Base-by-base conservation (phyloP, 306 rosid genomes). In the Inga oerstediana region DNA sequence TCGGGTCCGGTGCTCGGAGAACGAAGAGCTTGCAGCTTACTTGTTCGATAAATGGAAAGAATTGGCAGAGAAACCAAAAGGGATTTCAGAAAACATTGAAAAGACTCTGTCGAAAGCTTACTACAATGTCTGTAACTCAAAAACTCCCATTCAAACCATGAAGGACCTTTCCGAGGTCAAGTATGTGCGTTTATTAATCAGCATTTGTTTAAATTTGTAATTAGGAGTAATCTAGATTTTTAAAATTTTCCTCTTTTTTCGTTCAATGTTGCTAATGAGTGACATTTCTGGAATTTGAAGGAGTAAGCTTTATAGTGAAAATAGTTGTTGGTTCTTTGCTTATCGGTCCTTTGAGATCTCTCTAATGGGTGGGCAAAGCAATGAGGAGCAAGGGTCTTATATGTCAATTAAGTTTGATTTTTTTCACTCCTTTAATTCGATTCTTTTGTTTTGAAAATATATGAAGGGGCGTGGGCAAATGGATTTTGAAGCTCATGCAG, bases 401-500 rank as follows among this genome's bases (percentile, higher is more conserved):
- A 24, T 72, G 9, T 32, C 41, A 39, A 64, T 81, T 49, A 32
- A 65, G 48, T 83, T 82, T 45, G n/a, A 34, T 74, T 83, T 34
- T 34, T 10, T 74, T 39, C 4, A 5, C 35, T 5, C 16, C 71
- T 73, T 72, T 83, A 49, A 77, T 78, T 68, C 16, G 84, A 3
- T 72, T 78, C 32, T 71, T 58, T 81, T 83, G 45, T 64, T 79
- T 64, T 80, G 83, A 59, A 77, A 77, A 84, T 78, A 49, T 89
- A 72, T 75, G 52, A 20, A 96, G 99, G 89, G 99, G 99, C 65
- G 97, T 93, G 70, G 99, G 99, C 48, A 96, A 96, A 83, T 92
- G 96, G 97, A 96, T 96, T 74, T 91, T 93, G 88, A 89, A 61
- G 89, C 94, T 91, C 77, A 88, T 92, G 90, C 93, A 95, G 87